Evolutionary conservation across 2,329 filamentous ascomycete genomes (phyloP).

Genomic region (Monosporascus sp.): DNA sequence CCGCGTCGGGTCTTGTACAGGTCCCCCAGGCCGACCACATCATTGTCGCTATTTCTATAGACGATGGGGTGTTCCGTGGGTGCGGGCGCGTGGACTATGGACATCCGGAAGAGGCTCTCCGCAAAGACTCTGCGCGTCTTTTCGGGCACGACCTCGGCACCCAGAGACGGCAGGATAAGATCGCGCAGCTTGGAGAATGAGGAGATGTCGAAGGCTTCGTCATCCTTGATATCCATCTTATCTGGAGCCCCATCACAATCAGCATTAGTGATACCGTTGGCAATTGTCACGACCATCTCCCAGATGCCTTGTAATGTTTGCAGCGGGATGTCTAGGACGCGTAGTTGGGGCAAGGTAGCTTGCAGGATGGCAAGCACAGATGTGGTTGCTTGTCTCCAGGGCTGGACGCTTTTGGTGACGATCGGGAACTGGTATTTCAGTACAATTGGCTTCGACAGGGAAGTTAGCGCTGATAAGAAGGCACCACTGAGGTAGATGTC

Average conservation of each 20-base stretch:
- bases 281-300: slow-evolving; percentile 59
- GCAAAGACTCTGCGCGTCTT: slow-evolving; percentile 64
- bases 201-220: slow-evolving; percentile 76
- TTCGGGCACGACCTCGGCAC: slow-evolving; percentile 60
- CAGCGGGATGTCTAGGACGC: slow-evolving; percentile 39
- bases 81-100: slow-evolving; percentile 66
- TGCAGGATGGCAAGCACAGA: slow-evolving; percentile 64
- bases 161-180: slow-evolving; percentile 70
- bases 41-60: slow-evolving; percentile 41
- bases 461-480: slow-evolving; percentile 57
- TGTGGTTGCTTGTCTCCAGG: slow-evolving; percentile 78
- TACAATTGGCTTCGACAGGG: slow-evolving; percentile 63
- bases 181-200: slow-evolving; percentile 65
- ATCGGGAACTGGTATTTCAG: slow-evolving; percentile 77
- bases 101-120: slow-evolving; percentile 72
- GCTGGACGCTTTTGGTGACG: slow-evolving; percentile 61
- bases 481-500: slow-evolving; percentile 67
- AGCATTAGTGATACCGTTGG: slow-evolving; percentile 64
- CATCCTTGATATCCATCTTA: slow-evolving; percentile 48
- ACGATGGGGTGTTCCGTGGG: slow-evolving; percentile 51
- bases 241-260: slow-evolving; percentile 45
- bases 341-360: slow-evolving; percentile 57
- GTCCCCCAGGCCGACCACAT: slow-evolving; percentile 47
- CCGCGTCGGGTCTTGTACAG: slow-evolving; percentile 64
- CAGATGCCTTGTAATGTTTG: slow-evolving; percentile 57